Conservation (phyloP, 2,329 filamentous ascomycete genomes). For the Hypomyces perniciosus region DNA sequence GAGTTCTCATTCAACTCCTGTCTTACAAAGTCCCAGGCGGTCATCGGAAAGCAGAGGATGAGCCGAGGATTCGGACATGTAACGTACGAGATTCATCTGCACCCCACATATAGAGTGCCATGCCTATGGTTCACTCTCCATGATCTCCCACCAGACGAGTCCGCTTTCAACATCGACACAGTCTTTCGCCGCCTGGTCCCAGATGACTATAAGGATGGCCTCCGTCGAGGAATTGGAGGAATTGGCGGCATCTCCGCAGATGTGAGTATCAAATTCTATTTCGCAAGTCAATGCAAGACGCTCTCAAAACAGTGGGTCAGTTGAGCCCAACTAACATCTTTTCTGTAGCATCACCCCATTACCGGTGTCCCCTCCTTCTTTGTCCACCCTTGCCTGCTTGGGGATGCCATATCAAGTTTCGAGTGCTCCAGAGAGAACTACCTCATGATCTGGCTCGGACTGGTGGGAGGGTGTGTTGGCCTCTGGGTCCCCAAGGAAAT, state of each 20-base stretch:
- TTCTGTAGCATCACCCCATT: constrained; percentile 69
- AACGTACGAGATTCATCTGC: constrained; percentile 68
- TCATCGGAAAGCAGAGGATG: constrained; percentile 27
- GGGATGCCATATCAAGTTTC: constrained; percentile 68
- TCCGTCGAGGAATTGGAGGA: constrained; percentile 52
- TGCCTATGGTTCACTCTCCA: constrained; percentile 70
- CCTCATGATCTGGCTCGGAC: constrained; percentile 81
- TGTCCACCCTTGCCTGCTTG: constrained; percentile 86
- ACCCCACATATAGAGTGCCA: constrained; percentile 68
- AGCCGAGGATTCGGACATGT: constrained; percentile 41
- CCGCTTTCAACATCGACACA: constrained; percentile 57
- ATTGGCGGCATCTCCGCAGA: constrained; percentile 72
- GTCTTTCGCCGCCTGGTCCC: constrained; percentile 69
- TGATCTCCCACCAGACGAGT: constrained; percentile 48
- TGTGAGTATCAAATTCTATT: constrained; percentile 47
- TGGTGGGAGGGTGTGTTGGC: constrained; percentile 74
- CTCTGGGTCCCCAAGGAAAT: constrained; percentile 70
- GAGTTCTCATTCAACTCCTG: constrained; percentile 1
- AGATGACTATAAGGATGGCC: constrained; percentile 52
- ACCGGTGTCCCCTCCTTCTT: constrained; percentile 77
- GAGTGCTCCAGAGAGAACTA: constrained; percentile 61
- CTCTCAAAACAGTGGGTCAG: constrained; percentile 16
- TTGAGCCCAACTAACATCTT: constrained; percentile 35
- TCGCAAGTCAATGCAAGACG: constrained; percentile 25
- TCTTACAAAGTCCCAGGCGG: constrained; percentile 33